Evolutionary conservation across 164 flowering plant genomes (phyloP), one percentile per base, ranked within the genome.

Genomic region (Buxus sempervirens): DNA sequence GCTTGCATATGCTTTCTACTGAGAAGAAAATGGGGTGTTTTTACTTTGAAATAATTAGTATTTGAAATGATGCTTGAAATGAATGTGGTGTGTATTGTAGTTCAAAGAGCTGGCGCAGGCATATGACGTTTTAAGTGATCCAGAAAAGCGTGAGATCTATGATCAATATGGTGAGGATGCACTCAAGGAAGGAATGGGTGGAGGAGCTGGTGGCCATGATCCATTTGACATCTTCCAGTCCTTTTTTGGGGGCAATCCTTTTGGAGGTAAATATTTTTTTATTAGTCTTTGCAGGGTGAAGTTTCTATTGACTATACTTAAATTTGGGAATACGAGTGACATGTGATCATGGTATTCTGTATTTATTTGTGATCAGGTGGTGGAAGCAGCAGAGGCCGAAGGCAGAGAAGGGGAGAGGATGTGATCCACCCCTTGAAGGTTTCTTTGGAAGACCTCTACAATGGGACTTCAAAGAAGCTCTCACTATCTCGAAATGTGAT

Each of bases 121-220:
- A 19, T 86, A 86, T 72, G 90, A 86, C 74, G 85, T 85, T 67
- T 62, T 86, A 58, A 86, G 85, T 70, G 88, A 83, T 66, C 87
- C 86, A 0, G 88, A 84, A 77, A 84, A 86, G 63, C 82, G 86
- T 58, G 90, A 84, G 66, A 81, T 86, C 1, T 84, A 86, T 78
- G 90, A 84, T 61, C 82, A 81, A 20, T 84, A 84, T 68, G 88
- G 90, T 26, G 90, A 86, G 79, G 90, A 86, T 75, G 90, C 88
- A 5, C 86, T 86, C 56, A 86, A 84, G 78, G 90, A 86, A 71
- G 88, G 89, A 85, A 84, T 82, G 89, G 88, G 72, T 18, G 72
- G 84, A 45, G 87, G 86, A 32, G 89, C 81, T 0, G 86, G 83
- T 55, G 85, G 78, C 26, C 88, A 85, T 71, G 85, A 84, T 69